Conservation (phyloP, 805 yeast species). For the Citeromyces nyonsensis region DNA sequence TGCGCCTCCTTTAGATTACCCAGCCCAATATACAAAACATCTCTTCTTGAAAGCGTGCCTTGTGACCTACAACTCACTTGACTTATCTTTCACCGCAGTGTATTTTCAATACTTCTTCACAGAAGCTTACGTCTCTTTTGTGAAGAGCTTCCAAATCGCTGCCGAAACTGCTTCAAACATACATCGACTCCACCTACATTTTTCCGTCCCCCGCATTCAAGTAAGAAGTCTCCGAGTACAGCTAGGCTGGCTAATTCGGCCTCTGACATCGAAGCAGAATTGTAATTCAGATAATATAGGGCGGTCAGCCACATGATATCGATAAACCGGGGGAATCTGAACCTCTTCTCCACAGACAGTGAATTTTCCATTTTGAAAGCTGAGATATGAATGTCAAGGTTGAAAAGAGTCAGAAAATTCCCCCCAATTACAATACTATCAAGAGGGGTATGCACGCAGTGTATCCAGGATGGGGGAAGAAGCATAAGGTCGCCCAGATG, state of each 20-base stretch:
- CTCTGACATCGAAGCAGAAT: too few species aligned
- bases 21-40: too few species aligned
- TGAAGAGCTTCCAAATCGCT: conserved; percentile 7
- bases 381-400: conserved; percentile 45
- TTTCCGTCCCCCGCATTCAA: too few species aligned
- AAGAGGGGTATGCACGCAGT: conserved; percentile 70
- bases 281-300: conserved; percentile 16
- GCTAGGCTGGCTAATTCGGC: too few species aligned
- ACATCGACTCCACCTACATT: conserved; percentile 7
- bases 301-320: conserved; percentile 57
- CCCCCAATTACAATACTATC: conserved; percentile 84
- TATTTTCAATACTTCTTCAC: too few species aligned
- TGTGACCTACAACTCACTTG: too few species aligned
- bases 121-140: conserved; percentile 3
- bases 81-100: too few species aligned
- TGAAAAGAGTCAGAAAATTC: conserved; percentile 56
- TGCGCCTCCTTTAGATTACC: too few species aligned
- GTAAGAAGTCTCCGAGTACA: too few species aligned
- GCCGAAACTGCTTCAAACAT: conserved; percentile 10
- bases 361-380: conserved; percentile 45
- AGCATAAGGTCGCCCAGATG: conserved; percentile 59
- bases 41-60: too few species aligned
- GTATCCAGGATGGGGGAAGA: conserved; percentile 90
- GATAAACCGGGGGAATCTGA: conserved; percentile 66
- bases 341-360: conserved; percentile 63